Evolutionary conservation across 176 grass and related monocot genomes (phyloP).

Genomic region (Otatea glauca): DNA sequence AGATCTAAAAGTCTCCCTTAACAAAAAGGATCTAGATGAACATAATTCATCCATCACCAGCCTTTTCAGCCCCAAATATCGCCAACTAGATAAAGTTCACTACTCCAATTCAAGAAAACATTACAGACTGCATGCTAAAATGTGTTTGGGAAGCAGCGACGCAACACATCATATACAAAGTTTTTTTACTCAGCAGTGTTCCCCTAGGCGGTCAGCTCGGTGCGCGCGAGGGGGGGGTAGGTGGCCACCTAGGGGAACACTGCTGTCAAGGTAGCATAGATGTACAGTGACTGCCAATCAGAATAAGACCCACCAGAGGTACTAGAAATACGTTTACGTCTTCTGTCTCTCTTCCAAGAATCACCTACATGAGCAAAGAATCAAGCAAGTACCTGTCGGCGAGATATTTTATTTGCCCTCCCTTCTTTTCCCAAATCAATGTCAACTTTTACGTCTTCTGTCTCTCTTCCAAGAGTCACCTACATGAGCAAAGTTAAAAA

Average conservation of each 20-base stretch:
- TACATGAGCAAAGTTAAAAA: conserved; percentile 38
- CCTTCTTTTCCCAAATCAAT: conserved; percentile 98
- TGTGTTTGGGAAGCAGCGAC: background rate
- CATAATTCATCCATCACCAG: conserved; percentile 13
- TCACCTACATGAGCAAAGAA: conserved; percentile 59
- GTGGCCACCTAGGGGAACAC: no score
- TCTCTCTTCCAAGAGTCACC: conserved; percentile 95
- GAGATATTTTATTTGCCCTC: conserved; percentile 87
- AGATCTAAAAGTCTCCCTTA: background rate
- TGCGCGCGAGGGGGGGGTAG: no score
- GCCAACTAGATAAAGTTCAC: conserved; percentile 30
- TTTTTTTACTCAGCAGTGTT: background rate
- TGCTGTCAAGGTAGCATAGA: conserved; percentile 17
- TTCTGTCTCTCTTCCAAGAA: conserved; percentile 91
- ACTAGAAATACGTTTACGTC: conserved; percentile 47
- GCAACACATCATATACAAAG: background rate
- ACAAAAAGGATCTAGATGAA: background rate
- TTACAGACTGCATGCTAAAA: conserved; percentile 33
- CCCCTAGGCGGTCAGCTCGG: no score
- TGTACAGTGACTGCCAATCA: conserved; percentile 1
- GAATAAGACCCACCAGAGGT: conserved; percentile 14
- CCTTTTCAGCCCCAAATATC: conserved; percentile 32
- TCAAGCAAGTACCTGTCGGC: conserved; percentile 69
- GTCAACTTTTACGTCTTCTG: conserved; percentile 92
- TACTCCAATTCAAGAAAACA: conserved; percentile 25